These are phyloP conservation scores for Heritiera fomes DNA, from an alignment of 345 rosid genomes.

Conservation along the genomic window DNA sequence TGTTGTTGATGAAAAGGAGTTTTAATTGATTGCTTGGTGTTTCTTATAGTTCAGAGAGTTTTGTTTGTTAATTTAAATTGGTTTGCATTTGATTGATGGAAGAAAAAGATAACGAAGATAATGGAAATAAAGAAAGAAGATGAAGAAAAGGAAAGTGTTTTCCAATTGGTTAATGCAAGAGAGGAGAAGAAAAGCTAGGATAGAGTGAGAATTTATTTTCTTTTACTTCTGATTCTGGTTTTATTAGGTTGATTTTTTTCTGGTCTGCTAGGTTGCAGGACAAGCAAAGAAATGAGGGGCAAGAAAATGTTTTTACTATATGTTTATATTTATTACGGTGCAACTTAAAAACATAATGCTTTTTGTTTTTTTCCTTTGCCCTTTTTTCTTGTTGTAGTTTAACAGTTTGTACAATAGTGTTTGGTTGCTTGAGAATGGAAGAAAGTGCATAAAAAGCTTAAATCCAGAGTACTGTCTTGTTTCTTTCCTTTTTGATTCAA, in stretches of 20 bases:
- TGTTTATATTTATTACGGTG: neutral
- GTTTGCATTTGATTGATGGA: slow-evolving; percentile 18
- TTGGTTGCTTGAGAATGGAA: neutral
- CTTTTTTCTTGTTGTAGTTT: neutral
- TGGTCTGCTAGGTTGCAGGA: neutral
- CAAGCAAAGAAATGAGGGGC: neutral
- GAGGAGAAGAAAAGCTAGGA: neutral
- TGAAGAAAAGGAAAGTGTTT: neutral
- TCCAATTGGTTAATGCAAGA: neutral
- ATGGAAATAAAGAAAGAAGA: neutral
- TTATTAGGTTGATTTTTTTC: neutral
- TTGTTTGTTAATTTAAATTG: neutral
- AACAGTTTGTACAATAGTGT: neutral
- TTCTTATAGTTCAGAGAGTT: slow-evolving; percentile 13
- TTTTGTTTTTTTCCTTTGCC: neutral
- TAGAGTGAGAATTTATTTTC: slow-evolving; percentile 5
- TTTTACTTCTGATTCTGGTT: neutral
- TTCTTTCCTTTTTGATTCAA: slow-evolving; percentile 2
- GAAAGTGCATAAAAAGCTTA: neutral
- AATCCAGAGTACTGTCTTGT: neutral
- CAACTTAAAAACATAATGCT: neutral
- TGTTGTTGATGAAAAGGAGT: neutral
- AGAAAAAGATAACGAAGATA: neutral
- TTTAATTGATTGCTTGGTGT: neutral
- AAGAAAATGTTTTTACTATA: neutral